A percentile compares a stretch with the other conserved stretches of the same genome.
Conservation (phyloP, 2,329 filamentous ascomycete species). For the Dothidotthia symphoricarpi region DNA sequence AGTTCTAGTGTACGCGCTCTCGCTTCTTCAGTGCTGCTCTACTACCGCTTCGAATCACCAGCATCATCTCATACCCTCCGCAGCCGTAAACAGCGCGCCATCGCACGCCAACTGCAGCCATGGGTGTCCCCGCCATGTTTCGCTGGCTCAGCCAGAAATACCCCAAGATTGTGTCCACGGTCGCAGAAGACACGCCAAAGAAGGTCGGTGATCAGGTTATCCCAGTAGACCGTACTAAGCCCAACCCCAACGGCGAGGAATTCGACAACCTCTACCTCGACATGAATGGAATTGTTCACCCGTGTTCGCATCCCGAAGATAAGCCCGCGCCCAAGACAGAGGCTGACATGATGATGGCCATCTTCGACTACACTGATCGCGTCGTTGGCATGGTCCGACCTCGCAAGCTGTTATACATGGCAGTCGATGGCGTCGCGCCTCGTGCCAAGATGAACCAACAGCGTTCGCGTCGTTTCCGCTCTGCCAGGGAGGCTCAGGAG, state of each 20-base stretch:
- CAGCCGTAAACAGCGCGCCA: constrained; percentile 11
- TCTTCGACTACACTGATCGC: constrained; percentile 98
- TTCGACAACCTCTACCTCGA: constrained; percentile 97
- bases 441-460: constrained; percentile 99
- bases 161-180: constrained; percentile 91
- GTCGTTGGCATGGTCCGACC: constrained; percentile 98
- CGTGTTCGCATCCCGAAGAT: constrained; percentile 96
- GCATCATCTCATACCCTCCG: constrained; percentile 3
- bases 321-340: constrained; percentile 86
- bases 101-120: constrained; percentile 45
- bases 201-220: constrained; percentile 80
- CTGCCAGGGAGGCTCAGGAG: constrained; percentile 89
- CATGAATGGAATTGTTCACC: constrained; percentile 99
- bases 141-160: constrained; percentile 97
- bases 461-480: constrained; percentile 89
- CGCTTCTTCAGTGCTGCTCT: constrained; percentile 14
- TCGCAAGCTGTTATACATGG: constrained; percentile 94
- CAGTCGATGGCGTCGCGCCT: constrained; percentile 95
- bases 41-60: constrained; percentile 7
- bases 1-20: constrained; percentile 17
- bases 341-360: constrained; percentile 98
- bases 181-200: constrained; percentile 80
- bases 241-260: constrained; percentile 96
- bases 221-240: constrained; percentile 77
- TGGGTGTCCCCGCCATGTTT: constrained; percentile 95